Evolutionary conservation across 768 basidiomycete species (phyloP).

Genomic region (Nidularia sp.): DNA sequence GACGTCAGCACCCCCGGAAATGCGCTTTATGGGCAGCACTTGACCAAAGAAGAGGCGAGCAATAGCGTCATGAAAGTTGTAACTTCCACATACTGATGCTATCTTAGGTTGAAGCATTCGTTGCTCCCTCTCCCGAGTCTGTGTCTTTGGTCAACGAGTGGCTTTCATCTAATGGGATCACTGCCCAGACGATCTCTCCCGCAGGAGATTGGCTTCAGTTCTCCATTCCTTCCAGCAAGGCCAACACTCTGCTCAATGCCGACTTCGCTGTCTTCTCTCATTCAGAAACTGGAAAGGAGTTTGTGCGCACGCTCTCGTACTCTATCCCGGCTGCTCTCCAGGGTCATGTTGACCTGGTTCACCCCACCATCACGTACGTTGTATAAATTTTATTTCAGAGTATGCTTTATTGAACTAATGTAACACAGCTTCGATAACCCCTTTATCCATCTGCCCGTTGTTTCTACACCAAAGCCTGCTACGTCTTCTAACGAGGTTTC

Average conservation of each 20-base stretch:
- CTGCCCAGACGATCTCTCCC: conserved; percentile 10
- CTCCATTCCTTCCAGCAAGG: conserved; percentile 16
- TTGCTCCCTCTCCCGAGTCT: conserved; percentile 15
- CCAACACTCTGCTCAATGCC: conserved; percentile 21
- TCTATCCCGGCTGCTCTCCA: conserved; percentile 17
- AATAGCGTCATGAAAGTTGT: background rate
- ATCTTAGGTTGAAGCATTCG: conserved; percentile 20
- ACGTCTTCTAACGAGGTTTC: conserved; percentile 1
- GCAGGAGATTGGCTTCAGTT: conserved; percentile 21
- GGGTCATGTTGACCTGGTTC: conserved; percentile 19
- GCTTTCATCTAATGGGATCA: conserved; percentile 16
- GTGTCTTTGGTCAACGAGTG: conserved; percentile 17
- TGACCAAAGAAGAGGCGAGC: conserved; percentile 31
- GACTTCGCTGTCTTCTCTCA: conserved; percentile 17
- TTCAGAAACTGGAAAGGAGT: conserved; percentile 10
- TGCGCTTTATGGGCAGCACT: conserved; percentile 28
- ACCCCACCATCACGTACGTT: conserved; percentile 22
- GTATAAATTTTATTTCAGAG: background rate
- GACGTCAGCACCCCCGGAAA: conserved; percentile 32
- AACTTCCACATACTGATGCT: background rate
- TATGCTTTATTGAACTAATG: background rate
- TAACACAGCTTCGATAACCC: conserved; percentile 9
- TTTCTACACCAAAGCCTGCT: conserved; percentile 6
- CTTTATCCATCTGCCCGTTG: conserved; percentile 10
- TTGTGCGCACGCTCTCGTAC: conserved; percentile 20